phyloP scores from a whole-genome alignment of 2,329 filamentous ascomycete species.

The Cytospora chrysosperma region DNA sequence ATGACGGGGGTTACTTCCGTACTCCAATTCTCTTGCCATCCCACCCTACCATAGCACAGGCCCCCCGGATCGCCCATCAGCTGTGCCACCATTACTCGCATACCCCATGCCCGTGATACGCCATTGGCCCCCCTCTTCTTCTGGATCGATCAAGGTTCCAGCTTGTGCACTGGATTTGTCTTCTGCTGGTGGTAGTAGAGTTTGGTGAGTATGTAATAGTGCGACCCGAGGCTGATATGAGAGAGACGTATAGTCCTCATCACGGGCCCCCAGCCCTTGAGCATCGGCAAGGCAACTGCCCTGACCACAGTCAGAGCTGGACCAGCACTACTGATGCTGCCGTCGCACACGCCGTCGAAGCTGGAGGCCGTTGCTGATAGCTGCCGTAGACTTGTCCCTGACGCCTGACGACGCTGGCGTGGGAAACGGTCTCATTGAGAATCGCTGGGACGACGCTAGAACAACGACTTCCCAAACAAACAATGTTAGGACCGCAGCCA shows the following conservation, averaged over 20 bases:
- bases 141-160: neutral
- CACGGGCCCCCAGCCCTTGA: slow-evolving; percentile 38
- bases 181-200: neutral
- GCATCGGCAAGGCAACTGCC: slow-evolving; percentile 37
- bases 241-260: slow-evolving; percentile 35
- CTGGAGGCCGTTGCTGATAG: slow-evolving; percentile 31
- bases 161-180: neutral
- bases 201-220: neutral
- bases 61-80: slow-evolving; percentile 12
- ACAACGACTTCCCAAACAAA: neutral
- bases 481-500: neutral
- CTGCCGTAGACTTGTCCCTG: slow-evolving; percentile 22
- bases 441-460: neutral
- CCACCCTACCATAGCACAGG: slow-evolving; percentile 4
- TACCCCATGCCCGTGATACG: neutral
- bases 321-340: slow-evolving; percentile 38
- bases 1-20: slow-evolving; percentile 17
- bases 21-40: neutral
- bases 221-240: neutral
- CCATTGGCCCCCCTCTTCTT: neutral
- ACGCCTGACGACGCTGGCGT: slow-evolving; percentile 1
- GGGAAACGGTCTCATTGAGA: neutral
- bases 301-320: slow-evolving; percentile 35
- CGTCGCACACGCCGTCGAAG: slow-evolving; percentile 37
- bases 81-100: slow-evolving; percentile 12